These are phyloP conservation scores for Aspergillus hortae DNA, from an alignment of 2,329 filamentous ascomycete species.

Conservation along the genomic window DNA sequence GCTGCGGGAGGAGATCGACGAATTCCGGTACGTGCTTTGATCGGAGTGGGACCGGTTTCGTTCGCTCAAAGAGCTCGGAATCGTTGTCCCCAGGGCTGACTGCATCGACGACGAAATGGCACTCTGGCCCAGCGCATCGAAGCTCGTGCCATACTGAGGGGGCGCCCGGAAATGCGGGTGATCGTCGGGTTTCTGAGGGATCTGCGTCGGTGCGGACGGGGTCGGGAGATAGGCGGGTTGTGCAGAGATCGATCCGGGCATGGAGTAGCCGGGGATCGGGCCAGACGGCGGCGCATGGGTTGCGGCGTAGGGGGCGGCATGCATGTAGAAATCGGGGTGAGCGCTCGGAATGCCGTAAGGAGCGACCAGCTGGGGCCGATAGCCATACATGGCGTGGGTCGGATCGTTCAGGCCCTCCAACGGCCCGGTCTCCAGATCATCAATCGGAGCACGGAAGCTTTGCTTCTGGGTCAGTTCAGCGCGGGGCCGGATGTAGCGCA, in stretches of 20 bases:
- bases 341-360: slow-evolving; percentile 36
- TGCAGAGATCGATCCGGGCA: slow-evolving; percentile 29
- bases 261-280: slow-evolving; percentile 33
- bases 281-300: slow-evolving; percentile 33
- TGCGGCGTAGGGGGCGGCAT: slow-evolving; percentile 28
- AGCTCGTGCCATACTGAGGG: slow-evolving; percentile 30
- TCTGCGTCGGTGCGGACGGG: slow-evolving; percentile 25
- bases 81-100: slow-evolving; percentile 26
- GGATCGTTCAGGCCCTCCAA: slow-evolving; percentile 30
- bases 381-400: slow-evolving; percentile 38
- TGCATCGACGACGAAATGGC: slow-evolving; percentile 33
- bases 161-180: slow-evolving; percentile 32
- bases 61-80: slow-evolving; percentile 31
- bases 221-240: slow-evolving; percentile 35
- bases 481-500: slow-evolving; percentile 54
- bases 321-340: slow-evolving; percentile 37
- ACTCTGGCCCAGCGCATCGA: slow-evolving; percentile 33
- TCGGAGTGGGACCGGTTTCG: slow-evolving; percentile 36
- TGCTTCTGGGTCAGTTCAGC: slow-evolving; percentile 57
- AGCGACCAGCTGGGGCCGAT: slow-evolving; percentile 36
- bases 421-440: slow-evolving; percentile 51
- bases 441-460: slow-evolving; percentile 64
- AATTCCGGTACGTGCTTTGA: slow-evolving; percentile 38
- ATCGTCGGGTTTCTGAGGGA: slow-evolving; percentile 36
- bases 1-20: slow-evolving; percentile 37